Percentiles rank a stretch among this genome's conserved stretches.
Conservation (phyloP, 208 protist species). For the Trichomonas vaginalis region DNA sequence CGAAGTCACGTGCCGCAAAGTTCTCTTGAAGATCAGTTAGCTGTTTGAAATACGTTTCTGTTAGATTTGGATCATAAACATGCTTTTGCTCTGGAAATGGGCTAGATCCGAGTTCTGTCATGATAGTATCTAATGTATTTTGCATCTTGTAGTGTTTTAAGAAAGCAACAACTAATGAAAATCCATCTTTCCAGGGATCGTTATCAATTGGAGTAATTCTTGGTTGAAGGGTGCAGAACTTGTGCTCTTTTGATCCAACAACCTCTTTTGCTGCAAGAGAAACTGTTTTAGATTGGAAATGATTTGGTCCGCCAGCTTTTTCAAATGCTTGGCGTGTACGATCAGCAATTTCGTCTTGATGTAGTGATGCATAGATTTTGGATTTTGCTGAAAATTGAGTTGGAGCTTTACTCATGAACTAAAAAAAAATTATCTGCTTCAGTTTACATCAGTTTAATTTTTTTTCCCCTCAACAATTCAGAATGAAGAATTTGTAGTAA, state of each 20-base stretch:
- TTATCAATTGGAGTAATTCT: not conserved
- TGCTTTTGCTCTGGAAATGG: not conserved
- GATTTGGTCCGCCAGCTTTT: not conserved
- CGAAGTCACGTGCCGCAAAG: not conserved
- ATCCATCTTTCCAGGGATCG: not conserved
- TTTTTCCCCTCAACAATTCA: no score
- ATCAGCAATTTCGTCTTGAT: not conserved
- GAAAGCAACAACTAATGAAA: not conserved
- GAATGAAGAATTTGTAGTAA: no score
- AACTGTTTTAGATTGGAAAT: not conserved
- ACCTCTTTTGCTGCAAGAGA: not conserved
- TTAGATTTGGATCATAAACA: not conserved
- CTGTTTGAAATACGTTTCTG: not conserved
- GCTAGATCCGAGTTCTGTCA: not conserved
- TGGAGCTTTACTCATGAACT: not conserved
- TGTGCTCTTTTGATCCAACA: not conserved
- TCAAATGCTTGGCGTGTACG: not conserved
- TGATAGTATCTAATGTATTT: not conserved
- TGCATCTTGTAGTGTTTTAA: not conserved
- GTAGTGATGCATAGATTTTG: not conserved
- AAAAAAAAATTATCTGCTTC: not conserved
- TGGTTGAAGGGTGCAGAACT: not conserved
- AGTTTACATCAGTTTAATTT: not conserved
- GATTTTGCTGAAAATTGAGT: not conserved
- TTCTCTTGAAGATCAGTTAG: not conserved